These are phyloP conservation scores for Fremontodendron californicum DNA, from an alignment of 345 rosid genomes.

Conservation along the genomic window DNA sequence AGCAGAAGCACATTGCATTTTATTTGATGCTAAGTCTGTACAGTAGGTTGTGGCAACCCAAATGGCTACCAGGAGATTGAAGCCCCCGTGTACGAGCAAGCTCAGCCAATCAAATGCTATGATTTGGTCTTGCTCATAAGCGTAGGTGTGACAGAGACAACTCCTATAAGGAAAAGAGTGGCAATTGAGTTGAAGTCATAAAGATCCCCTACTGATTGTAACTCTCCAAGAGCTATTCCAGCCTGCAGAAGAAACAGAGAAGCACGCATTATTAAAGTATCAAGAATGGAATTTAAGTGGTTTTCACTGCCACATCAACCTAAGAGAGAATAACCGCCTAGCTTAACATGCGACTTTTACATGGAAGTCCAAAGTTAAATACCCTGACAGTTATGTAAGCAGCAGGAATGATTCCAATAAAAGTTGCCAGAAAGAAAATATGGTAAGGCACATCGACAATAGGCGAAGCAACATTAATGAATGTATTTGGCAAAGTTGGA, in stretches of 20 bases:
- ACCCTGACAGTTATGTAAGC: conserved; percentile 92
- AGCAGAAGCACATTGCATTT: conserved; percentile 19
- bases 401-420: conserved; percentile 86
- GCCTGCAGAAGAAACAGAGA: conserved; percentile 45
- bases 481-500: conserved; percentile 88
- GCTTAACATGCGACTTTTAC: background rate
- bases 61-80: background rate
- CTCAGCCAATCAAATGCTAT: conserved; percentile 10
- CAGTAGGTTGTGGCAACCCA: conserved; percentile 14
- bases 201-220: conserved; percentile 73
- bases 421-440: conserved; percentile 79
- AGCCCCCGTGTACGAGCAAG: conserved; percentile 17
- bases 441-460: conserved; percentile 86
- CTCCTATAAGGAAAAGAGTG: conserved; percentile 69
- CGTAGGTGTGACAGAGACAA: conserved; percentile 71
- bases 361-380: conserved; percentile 9
- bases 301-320: background rate
- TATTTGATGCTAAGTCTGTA: conserved; percentile 26
- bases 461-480: conserved; percentile 91
- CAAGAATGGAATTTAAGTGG: background rate
- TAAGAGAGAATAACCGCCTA: background rate
- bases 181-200: conserved; percentile 83
- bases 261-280: background rate
- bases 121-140: conserved; percentile 52
- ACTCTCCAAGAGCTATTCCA: conserved; percentile 85